Conservation (phyloP, 768 basidiomycete genomes). For the Hortiboletus flavorubellus region DNA sequence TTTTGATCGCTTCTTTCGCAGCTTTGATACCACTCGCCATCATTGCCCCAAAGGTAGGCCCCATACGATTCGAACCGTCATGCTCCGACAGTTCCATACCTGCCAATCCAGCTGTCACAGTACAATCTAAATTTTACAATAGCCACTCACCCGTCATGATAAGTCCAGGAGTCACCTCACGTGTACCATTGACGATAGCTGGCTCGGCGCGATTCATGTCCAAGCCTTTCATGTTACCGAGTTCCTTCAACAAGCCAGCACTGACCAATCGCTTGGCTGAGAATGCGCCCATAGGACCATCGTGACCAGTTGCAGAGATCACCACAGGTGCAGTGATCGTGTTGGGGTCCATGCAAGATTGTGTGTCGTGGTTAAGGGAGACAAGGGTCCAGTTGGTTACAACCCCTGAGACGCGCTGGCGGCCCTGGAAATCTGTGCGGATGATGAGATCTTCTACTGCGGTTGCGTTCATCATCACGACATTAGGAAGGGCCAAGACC, state of each 20-base stretch:
- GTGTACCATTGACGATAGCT: slow-evolving; percentile 72
- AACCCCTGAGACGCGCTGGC: slow-evolving; percentile 48
- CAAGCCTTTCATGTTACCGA: slow-evolving; percentile 76
- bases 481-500: slow-evolving; percentile 67
- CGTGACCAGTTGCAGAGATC: slow-evolving; percentile 71
- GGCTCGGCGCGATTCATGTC: slow-evolving; percentile 84
- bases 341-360: slow-evolving; percentile 77
- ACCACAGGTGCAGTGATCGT: slow-evolving; percentile 78
- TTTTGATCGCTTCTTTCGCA: slow-evolving; percentile 58
- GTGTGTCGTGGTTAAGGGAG: slow-evolving; percentile 64
- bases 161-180: slow-evolving; percentile 72
- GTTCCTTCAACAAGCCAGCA: slow-evolving; percentile 66
- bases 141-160: slow-evolving; percentile 61
- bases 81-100: slow-evolving; percentile 85
- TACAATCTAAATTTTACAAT: neutral
- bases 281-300: slow-evolving; percentile 80
- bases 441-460: slow-evolving; percentile 80
- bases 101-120: slow-evolving; percentile 18
- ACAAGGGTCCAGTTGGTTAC: slow-evolving; percentile 55
- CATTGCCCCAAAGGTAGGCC: slow-evolving; percentile 80
- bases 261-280: slow-evolving; percentile 76
- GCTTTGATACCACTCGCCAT: slow-evolving; percentile 74
- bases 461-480: slow-evolving; percentile 74
- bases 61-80: slow-evolving; percentile 76
- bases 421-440: slow-evolving; percentile 44